Percentiles rank a stretch among this genome's conserved stretches.
These are phyloP conservation scores for Polyporus arcularius DNA, from an alignment of 768 basidiomycete genomes.

Conservation along the genomic window DNA sequence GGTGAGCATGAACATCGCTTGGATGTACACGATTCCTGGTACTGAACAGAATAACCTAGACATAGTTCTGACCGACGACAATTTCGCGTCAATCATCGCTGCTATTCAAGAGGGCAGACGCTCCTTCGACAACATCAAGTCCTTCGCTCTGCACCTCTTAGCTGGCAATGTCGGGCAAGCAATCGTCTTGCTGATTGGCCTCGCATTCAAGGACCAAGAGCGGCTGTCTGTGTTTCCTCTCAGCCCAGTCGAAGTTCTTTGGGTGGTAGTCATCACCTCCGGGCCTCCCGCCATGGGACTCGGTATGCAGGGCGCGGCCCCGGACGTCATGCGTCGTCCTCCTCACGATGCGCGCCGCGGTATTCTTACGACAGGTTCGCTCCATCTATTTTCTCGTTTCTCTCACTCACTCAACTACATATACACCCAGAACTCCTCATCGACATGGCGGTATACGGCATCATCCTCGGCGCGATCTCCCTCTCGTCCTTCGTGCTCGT, in stretches of 20 bases:
- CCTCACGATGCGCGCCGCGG: conserved; percentile 42
- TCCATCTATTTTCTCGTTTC: background rate
- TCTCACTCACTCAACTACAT: background rate
- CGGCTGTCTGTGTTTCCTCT: conserved; percentile 56
- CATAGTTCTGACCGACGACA: conserved; percentile 47
- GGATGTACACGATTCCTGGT: no score
- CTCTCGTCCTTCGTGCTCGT: conserved; percentile 2
- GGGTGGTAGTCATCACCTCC: conserved; percentile 52
- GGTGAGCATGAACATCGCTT: background rate
- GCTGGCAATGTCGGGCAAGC: conserved; percentile 58
- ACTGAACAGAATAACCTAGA: background rate
- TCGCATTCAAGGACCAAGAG: conserved; percentile 53
- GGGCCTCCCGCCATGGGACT: conserved; percentile 59
- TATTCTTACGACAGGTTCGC: conserved; percentile 31
- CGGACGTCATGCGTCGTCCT: conserved; percentile 50
- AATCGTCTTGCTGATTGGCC: conserved; percentile 53
- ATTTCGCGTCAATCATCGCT: conserved; percentile 62
- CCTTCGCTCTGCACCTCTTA: conserved; percentile 56
- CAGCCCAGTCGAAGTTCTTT: conserved; percentile 52
- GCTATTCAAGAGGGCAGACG: conserved; percentile 59
- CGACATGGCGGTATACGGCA: conserved; percentile 63
- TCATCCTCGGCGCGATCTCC: conserved; percentile 76
- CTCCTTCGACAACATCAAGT: conserved; percentile 57
- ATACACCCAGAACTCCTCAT: background rate
- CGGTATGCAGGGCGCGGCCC: conserved; percentile 50